A percentile compares a stretch with the other conserved stretches of the same genome.
Conservation (phyloP, 345 rosid species). For the Corchorus capsularis region DNA sequence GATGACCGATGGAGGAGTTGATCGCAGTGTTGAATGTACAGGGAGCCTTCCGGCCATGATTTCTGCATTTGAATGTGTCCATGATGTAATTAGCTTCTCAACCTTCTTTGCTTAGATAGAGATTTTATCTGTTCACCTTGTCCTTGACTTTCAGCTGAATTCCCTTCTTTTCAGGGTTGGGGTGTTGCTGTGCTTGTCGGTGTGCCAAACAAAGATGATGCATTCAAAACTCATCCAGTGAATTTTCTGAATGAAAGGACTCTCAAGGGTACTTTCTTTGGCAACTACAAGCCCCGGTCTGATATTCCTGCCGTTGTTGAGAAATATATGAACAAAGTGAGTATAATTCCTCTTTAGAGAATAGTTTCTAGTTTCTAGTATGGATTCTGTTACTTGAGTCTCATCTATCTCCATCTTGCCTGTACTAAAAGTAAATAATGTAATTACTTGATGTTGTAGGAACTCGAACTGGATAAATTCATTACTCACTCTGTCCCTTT, state of each 20-base stretch:
- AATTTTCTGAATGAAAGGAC: slow-evolving; percentile 66
- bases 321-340: slow-evolving; percentile 62
- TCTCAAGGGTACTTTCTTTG: slow-evolving; percentile 68
- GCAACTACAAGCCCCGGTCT: slow-evolving; percentile 66
- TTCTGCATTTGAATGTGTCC: slow-evolving; percentile 87
- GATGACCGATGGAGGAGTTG: slow-evolving; percentile 82
- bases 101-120: not conserved
- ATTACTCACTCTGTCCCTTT: slow-evolving; percentile 60
- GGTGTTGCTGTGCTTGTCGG: slow-evolving; percentile 78
- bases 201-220: slow-evolving; percentile 65
- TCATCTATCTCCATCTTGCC: not conserved
- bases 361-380: not conserved
- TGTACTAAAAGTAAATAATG: not conserved
- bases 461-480: slow-evolving; percentile 58
- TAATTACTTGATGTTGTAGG: slow-evolving; percentile 27
- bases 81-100: slow-evolving; percentile 54
- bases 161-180: slow-evolving; percentile 55
- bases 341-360: not conserved
- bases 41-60: slow-evolving; percentile 75
- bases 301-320: slow-evolving; percentile 68
- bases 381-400: not conserved
- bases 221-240: slow-evolving; percentile 61
- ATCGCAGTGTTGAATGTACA: slow-evolving; percentile 78
- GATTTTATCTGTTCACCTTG: not conserved
- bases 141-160: not conserved